phyloP scores from a whole-genome alignment of 768 basidiomycete genomes.

The Leucocoprinus leucothites region DNA sequence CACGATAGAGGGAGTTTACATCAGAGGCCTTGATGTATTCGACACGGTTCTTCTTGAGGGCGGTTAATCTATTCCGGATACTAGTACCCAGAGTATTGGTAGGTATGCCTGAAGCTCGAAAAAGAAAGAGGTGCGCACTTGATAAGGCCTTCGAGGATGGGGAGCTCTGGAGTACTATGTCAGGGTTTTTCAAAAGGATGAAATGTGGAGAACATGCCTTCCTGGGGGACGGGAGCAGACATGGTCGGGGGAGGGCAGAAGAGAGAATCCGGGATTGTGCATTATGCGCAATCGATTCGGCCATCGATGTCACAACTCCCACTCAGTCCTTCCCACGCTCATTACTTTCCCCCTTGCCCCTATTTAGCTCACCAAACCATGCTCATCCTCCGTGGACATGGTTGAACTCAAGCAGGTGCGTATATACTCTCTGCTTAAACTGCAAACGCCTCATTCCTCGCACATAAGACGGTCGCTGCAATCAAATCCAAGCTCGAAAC shows the following conservation, averaged over 20 bases:
- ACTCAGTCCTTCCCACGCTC: slow-evolving; percentile 25
- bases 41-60: slow-evolving; percentile 88
- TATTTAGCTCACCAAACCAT: slow-evolving; percentile 6
- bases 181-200: slow-evolving; percentile 8
- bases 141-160: slow-evolving; percentile 93
- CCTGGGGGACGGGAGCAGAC: slow-evolving; percentile 73
- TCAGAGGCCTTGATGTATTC: slow-evolving; percentile 92
- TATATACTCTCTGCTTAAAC: background rate
- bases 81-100: slow-evolving; percentile 37
- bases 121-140: slow-evolving; percentile 47
- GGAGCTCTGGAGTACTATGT: slow-evolving; percentile 58
- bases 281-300: background rate
- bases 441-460: background rate
- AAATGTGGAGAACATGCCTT: slow-evolving; percentile 46
- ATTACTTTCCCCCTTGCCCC: slow-evolving; percentile 9
- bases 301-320: slow-evolving; percentile 13
- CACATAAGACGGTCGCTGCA: slow-evolving; percentile 19
- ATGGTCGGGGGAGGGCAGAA: slow-evolving; percentile 30
- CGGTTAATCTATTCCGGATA: slow-evolving; percentile 93
- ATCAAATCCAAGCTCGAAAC: slow-evolving; percentile 22
- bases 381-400: background rate
- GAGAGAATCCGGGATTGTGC: background rate
- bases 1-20: slow-evolving; percentile 90
- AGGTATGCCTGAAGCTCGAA: slow-evolving; percentile 11
- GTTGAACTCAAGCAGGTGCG: slow-evolving; percentile 15